Evolutionary conservation across 768 basidiomycete species (phyloP).

Genomic region (Cystobasidium onofrii): DNA sequence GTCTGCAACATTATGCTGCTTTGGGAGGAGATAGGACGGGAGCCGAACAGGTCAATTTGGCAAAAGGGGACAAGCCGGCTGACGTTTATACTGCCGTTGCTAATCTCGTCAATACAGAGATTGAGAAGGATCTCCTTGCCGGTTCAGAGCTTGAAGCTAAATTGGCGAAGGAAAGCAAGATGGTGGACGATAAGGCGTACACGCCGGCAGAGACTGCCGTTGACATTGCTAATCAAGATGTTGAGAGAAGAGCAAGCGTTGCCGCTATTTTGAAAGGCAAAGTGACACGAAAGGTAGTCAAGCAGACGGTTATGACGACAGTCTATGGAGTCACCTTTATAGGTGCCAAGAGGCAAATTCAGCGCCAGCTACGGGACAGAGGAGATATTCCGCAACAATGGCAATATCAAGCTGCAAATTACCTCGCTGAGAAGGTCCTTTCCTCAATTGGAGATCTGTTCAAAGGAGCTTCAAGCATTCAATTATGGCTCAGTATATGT

Average conservation of each 20-base stretch:
- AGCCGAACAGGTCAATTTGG: conserved; percentile 84
- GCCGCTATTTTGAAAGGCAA: conserved; percentile 65
- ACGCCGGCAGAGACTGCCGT: not conserved
- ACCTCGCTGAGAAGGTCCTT: conserved; percentile 73
- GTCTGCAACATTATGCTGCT: conserved; percentile 95
- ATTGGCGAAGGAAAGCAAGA: not conserved
- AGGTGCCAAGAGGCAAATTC: conserved; percentile 90
- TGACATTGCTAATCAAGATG: conserved; percentile 37
- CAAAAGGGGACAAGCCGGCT: conserved; percentile 64
- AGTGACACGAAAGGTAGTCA: conserved; percentile 85
- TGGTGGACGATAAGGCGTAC: not conserved
- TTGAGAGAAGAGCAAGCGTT: conserved; percentile 45
- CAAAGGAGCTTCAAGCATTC: conserved; percentile 81
- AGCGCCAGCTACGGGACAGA: conserved; percentile 70
- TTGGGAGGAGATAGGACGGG: conserved; percentile 84
- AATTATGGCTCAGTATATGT: conserved; percentile 75
- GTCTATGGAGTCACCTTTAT: conserved; percentile 96
- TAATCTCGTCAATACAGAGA: conserved; percentile 64
- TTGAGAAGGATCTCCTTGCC: conserved; percentile 53
- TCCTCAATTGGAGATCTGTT: conserved; percentile 83
- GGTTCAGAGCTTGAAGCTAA: not conserved
- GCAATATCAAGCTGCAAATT: conserved; percentile 65
- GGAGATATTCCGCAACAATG: conserved; percentile 63
- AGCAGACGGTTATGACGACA: conserved; percentile 99
- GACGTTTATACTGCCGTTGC: conserved; percentile 94